Evolutionary conservation across 306 rosid genomes (phyloP), one percentile per base, ranked within the genome.

Genomic region (Boehmeria nivea): DNA sequence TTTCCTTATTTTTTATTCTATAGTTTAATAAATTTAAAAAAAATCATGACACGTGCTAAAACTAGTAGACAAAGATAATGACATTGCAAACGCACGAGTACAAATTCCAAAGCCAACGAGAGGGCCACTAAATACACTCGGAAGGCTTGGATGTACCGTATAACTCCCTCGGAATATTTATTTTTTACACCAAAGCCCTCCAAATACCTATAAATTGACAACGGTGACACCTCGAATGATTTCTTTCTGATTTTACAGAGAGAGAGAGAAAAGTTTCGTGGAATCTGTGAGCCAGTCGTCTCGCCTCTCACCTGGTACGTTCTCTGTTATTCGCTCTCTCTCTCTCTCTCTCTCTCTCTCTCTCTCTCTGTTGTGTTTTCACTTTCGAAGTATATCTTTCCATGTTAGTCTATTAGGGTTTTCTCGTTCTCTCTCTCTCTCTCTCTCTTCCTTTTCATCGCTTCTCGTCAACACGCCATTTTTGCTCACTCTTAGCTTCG

Each of bases 121-220:
- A 31, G 36, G 36, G 9, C 36, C 36, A 31, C 36, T 31, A 31
- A 31, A 31, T 4, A 31, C 5, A 31, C 9, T n/a, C n/a, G n/a
- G n/a, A n/a, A n/a, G n/a, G n/a, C n/a, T n/a, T n/a, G n/a, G n/a
- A n/a, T n/a, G n/a, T n/a, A n/a, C n/a, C n/a, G n/a, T n/a, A n/a
- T n/a, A n/a, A 31, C 8, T 31, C 36, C 36, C 36, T 31, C 8
- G 5, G 2, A 31, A 4, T 31, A 31, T 31, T 31, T 31, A 31
- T 4, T 31, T 31, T 31, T 39, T 28, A 31, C 49, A 22, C 0
- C 1, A 5, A 18, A 14, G 34, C 51, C 36, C 61, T 34, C 34
- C 57, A 63, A 66, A 59, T 53, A 72, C 66, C 16, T 75, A 72
- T 72, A 75, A 65, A 65, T 69, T 61, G 27, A 12, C 6, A 47